Conservation (phyloP, 495 filamentous ascomycete species). For the Evansstolkia leycettana region DNA sequence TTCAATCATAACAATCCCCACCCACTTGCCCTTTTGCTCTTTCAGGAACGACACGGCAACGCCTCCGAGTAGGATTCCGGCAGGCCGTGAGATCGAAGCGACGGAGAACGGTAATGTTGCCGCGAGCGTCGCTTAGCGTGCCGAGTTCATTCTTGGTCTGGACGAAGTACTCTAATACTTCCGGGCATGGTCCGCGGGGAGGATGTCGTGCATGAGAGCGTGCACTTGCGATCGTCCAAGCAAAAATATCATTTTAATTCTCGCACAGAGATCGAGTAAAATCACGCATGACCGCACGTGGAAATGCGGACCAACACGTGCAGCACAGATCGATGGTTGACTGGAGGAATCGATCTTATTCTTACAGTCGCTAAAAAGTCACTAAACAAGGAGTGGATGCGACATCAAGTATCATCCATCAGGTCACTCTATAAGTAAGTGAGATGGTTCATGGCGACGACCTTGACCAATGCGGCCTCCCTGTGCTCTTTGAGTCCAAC, state of each 20-base stretch:
- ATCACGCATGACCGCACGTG: no score
- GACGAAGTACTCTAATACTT: constrained; percentile 25
- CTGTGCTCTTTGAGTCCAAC: neutral
- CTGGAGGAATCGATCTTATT: no score
- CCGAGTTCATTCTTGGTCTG: constrained; percentile 24
- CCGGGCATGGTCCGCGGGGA: constrained; percentile 22
- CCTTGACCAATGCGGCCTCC: neutral
- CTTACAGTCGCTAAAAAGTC: no score
- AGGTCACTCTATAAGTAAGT: neutral
- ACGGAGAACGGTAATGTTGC: constrained; percentile 28
- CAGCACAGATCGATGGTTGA: no score
- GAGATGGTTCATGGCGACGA: neutral
- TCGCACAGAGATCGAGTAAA: no score
- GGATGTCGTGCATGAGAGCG: constrained; percentile 5
- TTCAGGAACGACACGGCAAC: constrained; percentile 16
- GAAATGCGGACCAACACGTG: no score
- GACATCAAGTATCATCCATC: no score
- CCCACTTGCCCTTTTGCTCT: constrained; percentile 11
- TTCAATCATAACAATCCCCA: constrained; percentile 40
- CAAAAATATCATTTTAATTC: no score
- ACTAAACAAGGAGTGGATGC: no score
- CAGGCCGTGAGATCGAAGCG: constrained; percentile 27
- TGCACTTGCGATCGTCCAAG: no score
- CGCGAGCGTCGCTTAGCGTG: constrained; percentile 25
- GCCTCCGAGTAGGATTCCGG: constrained; percentile 14